Percentiles rank a stretch among this genome's conserved stretches.
Conservation (phyloP, 2,329 filamentous ascomycete genomes). For the Amylocarpus encephaloides region DNA sequence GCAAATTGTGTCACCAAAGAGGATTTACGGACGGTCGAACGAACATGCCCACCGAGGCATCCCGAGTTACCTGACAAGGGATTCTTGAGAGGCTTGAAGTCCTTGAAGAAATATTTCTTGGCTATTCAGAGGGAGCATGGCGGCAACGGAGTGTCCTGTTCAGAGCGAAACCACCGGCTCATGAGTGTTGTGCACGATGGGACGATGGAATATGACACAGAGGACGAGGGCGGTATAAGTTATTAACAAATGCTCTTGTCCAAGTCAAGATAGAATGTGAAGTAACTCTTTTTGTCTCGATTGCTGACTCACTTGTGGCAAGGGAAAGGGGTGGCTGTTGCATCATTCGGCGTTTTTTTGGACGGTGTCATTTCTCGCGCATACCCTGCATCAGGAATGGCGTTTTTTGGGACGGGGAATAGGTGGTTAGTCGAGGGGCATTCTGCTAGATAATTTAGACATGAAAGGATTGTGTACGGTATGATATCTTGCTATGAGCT, state of each 20-base stretch:
- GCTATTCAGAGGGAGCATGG: slow-evolving; percentile 74
- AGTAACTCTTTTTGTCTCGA: neutral
- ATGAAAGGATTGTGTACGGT: too few relatives aligned
- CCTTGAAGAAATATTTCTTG: slow-evolving; percentile 76
- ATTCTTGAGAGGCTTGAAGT: slow-evolving; percentile 78
- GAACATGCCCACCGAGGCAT: slow-evolving; percentile 72
- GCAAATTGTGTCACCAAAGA: slow-evolving; percentile 93
- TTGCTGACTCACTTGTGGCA: neutral
- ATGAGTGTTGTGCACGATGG: slow-evolving; percentile 6
- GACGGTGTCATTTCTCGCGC: slow-evolving; percentile 13
- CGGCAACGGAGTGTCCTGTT: slow-evolving; percentile 31
- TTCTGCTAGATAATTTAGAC: too few relatives aligned
- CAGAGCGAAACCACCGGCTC: slow-evolving; percentile 1
- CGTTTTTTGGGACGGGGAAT: neutral
- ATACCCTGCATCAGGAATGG: slow-evolving; percentile 23
- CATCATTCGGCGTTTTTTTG: slow-evolving; percentile 1
- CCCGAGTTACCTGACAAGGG: slow-evolving; percentile 78
- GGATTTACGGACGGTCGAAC: slow-evolving; percentile 53
- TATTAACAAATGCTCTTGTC: slow-evolving; percentile 15
- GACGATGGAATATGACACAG: slow-evolving; percentile 9
- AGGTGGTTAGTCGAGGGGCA: too few relatives aligned
- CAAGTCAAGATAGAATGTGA: neutral
- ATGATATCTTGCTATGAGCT: too few relatives aligned
- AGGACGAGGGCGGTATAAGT: slow-evolving; percentile 25
- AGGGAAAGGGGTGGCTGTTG: neutral